These are phyloP conservation scores for Laguncularia racemosa DNA, from an alignment of 345 rosid species.

Conservation along the genomic window DNA sequence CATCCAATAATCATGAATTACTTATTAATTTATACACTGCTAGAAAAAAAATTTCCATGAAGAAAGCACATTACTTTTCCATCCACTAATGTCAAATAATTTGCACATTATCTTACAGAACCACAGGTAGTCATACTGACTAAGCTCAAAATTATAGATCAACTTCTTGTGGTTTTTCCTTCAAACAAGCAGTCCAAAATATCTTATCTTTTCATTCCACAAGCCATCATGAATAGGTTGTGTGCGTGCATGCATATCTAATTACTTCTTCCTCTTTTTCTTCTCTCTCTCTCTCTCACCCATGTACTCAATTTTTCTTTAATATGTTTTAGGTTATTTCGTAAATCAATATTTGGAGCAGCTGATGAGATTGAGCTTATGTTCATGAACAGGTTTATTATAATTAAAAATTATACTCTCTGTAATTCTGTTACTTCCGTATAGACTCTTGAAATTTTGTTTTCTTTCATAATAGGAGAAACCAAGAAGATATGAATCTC, in stretches of 20 bases:
- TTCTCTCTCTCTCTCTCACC: not conserved
- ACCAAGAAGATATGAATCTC: conserved; percentile 81
- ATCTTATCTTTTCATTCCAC: too few relatives aligned
- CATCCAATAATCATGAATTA: not conserved
- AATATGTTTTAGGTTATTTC: conserved; percentile 53
- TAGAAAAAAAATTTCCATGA: not conserved
- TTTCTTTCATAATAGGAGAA: conserved; percentile 49
- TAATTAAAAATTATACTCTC: not conserved
- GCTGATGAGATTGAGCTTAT: conserved; percentile 95
- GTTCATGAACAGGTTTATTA: conserved; percentile 81
- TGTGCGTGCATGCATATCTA: too few relatives aligned
- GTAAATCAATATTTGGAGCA: conserved; percentile 86
- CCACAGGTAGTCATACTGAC: not conserved
- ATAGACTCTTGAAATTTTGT: conserved; percentile 5
- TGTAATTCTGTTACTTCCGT: not conserved
- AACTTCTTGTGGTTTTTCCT: too few relatives aligned
- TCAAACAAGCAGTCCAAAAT: too few relatives aligned
- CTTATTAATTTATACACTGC: not conserved
- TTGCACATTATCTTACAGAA: not conserved
- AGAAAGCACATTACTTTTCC: too few relatives aligned
- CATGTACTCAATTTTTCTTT: conserved; percentile 3
- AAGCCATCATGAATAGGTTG: too few relatives aligned
- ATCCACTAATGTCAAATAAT: too few relatives aligned
- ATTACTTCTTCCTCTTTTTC: not conserved
- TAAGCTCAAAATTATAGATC: not conserved